Evolutionary conservation across 108 stramenopile species (phyloP).

Genomic region (Cyclostephanos tholiformis): DNA sequence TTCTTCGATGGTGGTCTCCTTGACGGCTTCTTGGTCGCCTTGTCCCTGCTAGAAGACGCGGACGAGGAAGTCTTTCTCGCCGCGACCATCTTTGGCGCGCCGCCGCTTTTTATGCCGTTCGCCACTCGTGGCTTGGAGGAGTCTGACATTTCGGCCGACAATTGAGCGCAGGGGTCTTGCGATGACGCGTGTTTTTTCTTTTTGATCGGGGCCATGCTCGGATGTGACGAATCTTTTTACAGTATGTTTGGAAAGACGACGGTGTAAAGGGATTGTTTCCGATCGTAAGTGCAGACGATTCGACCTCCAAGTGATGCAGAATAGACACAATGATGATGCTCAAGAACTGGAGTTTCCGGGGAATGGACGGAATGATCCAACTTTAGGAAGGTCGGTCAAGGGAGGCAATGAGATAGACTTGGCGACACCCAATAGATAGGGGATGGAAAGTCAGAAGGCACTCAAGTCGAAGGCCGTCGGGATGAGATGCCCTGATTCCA

Average conservation of each 20-base stretch:
- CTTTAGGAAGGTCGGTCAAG: neutral
- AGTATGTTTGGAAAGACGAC: neutral
- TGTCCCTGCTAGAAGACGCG: constrained; percentile 1
- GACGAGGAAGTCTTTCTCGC: constrained; percentile 4
- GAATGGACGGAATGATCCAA: too few species aligned
- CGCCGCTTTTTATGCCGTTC: constrained; percentile 19
- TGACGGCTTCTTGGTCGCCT: constrained; percentile 18
- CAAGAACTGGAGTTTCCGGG: neutral
- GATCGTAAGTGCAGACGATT: neutral
- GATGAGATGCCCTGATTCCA: neutral
- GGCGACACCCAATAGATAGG: neutral
- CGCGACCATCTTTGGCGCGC: constrained; percentile 11
- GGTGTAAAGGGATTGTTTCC: neutral
- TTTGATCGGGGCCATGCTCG: constrained; percentile 12
- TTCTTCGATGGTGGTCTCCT: constrained; percentile 16
- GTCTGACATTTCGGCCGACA: constrained; percentile 14
- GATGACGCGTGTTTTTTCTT: constrained; percentile 12
- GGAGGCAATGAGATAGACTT: neutral
- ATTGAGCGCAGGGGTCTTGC: constrained; percentile 7
- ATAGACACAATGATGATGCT: neutral
- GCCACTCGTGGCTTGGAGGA: constrained; percentile 17
- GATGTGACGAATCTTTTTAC: neutral
- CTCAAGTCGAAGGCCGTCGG: neutral
- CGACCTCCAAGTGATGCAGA: neutral
- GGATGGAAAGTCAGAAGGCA: neutral